Base-by-base conservation (phyloP, 805 yeast genomes). In the Barnettozyma sp. region DNA sequence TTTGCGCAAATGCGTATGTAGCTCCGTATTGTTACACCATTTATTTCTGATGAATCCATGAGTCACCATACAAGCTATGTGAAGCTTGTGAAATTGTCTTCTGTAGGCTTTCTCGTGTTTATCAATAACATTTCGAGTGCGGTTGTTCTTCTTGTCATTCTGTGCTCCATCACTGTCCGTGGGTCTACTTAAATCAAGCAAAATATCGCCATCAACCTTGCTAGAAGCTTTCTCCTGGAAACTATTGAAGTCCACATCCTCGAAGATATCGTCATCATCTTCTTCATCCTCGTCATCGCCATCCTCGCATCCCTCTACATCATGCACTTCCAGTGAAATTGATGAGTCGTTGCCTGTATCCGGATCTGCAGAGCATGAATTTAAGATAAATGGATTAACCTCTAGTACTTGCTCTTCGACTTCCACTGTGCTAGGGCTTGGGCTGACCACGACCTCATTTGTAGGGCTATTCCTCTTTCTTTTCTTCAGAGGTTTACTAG, bases 41-140 rank as follows among this genome's bases (percentile, higher is more conserved):
- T 59, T 45, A 52, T 88, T 90, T 18, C 95, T 67, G 3, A 74
- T 49, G 0, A 65, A 65, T 0, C 87, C 92, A 53, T 84, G 94
- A 2, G 70, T 52, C 36, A 82, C 56, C 73, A 85, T 71, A 17
- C 70, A 57, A 12, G 73, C 62, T 3, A 90, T 46, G 39, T 74
- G 70, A 34, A 71, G 44, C 57, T 74, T 69, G 53, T 88, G 97
- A 7, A 76, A 55, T 0, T 55, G 44, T 31, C 65, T 63, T 14
- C 97, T 59, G 29, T 55, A 56, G 1, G 48, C 47, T 13, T 82
- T 60, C 49, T 82, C 88, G 28, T 77, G 81, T 35, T 65, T 66
- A 4, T 69, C 52, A 2, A 78, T 67, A 0, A 71, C 42, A 38
- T 59, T 49, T 38, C 18, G 48, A 43, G n/a, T n/a, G n/a, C n/a